Conservation (phyloP, 2,329 filamentous ascomycete species). For the Ophiostoma australiae region DNA sequence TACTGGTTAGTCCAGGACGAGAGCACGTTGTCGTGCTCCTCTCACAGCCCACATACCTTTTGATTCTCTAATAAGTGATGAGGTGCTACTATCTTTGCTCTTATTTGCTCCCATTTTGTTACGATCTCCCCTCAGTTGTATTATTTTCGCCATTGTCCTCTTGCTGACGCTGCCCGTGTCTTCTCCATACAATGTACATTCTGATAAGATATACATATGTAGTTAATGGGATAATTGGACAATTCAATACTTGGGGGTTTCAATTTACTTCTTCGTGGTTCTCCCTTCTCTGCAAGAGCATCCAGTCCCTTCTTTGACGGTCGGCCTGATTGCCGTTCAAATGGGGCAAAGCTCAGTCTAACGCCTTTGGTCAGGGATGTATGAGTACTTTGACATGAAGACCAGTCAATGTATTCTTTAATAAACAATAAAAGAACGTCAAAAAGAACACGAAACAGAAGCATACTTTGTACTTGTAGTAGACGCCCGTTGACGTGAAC, state of each 20-base stretch:
- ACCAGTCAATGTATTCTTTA: not conserved
- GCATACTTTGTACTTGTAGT: not conserved
- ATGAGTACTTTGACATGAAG: not conserved
- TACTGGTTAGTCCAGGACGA: not conserved
- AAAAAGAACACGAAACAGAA: not conserved
- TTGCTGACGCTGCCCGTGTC: not conserved
- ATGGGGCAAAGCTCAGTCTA: slow-evolving; percentile 5
- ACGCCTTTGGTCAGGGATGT: not conserved
- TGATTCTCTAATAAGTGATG: not conserved
- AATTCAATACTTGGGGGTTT: not conserved
- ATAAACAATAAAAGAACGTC: not conserved
- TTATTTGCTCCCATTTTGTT: not conserved
- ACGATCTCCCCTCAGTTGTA: not conserved
- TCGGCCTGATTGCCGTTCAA: not conserved
- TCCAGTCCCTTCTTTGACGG: not conserved
- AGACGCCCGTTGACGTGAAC: slow-evolving; percentile 9
- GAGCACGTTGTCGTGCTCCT: not conserved
- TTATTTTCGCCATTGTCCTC: not conserved
- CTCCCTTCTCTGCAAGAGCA: not conserved
- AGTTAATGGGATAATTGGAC: too few species aligned
- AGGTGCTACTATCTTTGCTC: not conserved
- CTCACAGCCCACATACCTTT: not conserved
- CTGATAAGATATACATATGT: not conserved
- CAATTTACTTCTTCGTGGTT: not conserved
- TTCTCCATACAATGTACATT: not conserved